Evolutionary conservation across 208 protist genomes (phyloP), one percentile per base, ranked within the genome.

Genomic region (Leptomonas pyrrhocoris): DNA sequence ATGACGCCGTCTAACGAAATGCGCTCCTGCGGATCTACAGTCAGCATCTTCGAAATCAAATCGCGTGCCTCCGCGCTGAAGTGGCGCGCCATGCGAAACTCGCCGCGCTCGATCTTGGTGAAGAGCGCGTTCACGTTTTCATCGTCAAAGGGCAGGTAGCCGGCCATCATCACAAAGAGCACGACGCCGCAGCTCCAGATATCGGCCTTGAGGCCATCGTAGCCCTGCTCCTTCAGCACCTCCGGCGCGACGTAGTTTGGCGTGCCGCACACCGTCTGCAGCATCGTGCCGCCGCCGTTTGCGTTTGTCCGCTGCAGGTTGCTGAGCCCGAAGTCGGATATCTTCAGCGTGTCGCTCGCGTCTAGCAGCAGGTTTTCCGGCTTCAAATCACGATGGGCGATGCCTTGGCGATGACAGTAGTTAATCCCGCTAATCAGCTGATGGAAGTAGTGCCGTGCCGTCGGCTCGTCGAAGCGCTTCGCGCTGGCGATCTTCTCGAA

Each of bases 141-240:
- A 54, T 96, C 89, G 40, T 95, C 97, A 62, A 98, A 98, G 8
- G 97, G 96, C 27, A 96, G 74, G 51, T 90, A 85, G 40, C 94
- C 96, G 42, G 91, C 81, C 55, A 98, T 73, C 93, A 98, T 97
- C 57, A 97, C 95, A 69, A 97, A 99, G 2, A 98, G 68, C 8
- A 99, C 70, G 15, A 98, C 95, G 36, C 98, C 98, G 61, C 94
- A 96, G 45, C 84, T 89, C 98, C 98, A 99, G 77, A 97, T 94
- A 81, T 99, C 98, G 7, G 98, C 95, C 48, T 88, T 88, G 13
- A 88, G 70, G 27, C 96, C 97, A 34, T 97, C 89, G 77, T 99
- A 97, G 12, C 90, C 92, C 25, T 88, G 80, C 46, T 93, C 85
- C 57, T 86, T 81, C 23, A 99, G 73, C 50, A 98, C 90, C 80